Evolutionary conservation across 208 protist genomes (phyloP).

Genomic region (Wallacemonas collosoma): DNA sequence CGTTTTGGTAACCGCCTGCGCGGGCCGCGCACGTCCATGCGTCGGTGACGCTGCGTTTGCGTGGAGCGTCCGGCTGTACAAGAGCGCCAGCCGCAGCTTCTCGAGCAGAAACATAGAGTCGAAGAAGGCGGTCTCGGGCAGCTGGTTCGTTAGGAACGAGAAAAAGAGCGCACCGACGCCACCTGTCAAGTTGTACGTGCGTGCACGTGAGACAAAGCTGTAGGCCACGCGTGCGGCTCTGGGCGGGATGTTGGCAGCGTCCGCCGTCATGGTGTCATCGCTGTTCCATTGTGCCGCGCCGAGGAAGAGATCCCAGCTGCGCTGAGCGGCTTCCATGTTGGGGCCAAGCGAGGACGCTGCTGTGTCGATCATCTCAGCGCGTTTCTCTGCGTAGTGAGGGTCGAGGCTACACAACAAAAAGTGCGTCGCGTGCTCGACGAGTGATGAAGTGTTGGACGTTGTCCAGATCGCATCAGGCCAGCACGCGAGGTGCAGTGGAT

Average conservation of each 20-base stretch:
- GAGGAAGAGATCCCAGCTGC: slow-evolving; percentile 38
- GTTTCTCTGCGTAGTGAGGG: slow-evolving; percentile 23
- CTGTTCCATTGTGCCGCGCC: slow-evolving; percentile 47
- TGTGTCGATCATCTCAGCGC: slow-evolving; percentile 1
- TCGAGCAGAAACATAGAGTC: slow-evolving; percentile 50
- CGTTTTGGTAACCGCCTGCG: not conserved
- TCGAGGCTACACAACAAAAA: slow-evolving; percentile 20
- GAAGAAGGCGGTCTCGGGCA: slow-evolving; percentile 48
- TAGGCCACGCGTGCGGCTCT: slow-evolving; percentile 38
- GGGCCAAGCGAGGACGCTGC: not conserved
- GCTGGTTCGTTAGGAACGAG: slow-evolving; percentile 37
- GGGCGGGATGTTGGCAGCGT: slow-evolving; percentile 10
- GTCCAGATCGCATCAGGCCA: slow-evolving; percentile 27
- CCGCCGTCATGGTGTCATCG: slow-evolving; percentile 27
- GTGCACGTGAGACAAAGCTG: slow-evolving; percentile 41
- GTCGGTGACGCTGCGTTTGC: not conserved
- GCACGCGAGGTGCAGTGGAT: slow-evolving; percentile 25
- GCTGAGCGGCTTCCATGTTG: slow-evolving; percentile 16
- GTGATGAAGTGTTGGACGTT: slow-evolving; percentile 13
- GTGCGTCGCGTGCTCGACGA: slow-evolving; percentile 40
- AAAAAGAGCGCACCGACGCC: slow-evolving; percentile 49
- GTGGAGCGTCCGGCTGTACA: slow-evolving; percentile 20
- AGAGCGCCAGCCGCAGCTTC: slow-evolving; percentile 46
- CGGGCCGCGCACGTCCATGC: not conserved
- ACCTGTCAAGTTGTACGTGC: slow-evolving; percentile 46